Evolutionary conservation across 805 yeast genomes (phyloP), one percentile per base, ranked within the genome.

Genomic region (Hanseniaspora vineae): DNA sequence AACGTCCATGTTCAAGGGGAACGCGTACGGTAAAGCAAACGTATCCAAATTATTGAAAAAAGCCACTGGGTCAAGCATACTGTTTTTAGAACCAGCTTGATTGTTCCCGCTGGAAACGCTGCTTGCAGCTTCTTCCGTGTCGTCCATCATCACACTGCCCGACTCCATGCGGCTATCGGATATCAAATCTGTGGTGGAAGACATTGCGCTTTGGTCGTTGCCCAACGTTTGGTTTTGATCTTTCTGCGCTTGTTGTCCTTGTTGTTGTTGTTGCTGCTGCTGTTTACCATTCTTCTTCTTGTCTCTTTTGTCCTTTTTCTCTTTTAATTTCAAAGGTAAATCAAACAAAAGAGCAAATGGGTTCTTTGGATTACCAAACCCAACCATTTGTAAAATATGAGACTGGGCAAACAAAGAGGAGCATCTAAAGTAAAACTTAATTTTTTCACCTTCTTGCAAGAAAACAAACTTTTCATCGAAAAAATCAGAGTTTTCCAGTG

Each of bases 331-430:
- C 56, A 80, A 84, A 0, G 89, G 82, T 19, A 84, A 66, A 49
- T 76, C 80, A 62, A 84, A 84, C 13, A 84, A 59, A 55, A 80
- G 76, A 6, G 90, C 87, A 65, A 84, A 83, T 17, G 90, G 88
- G 57, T 81, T 84, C 42, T 71, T 69, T 5, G 84, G 73, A 58
- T 81, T 83, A 33, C 92, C 94, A 62, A 84, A 80, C 1, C 92
- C 92, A 43, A 81, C 75, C 46, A 84, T 59, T 65, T 84, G 90
- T 55, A 78, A 74, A 46, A 84, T 77, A 56, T 84, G 84, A 29
- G 88, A 78, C 44, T 83, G 69, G 2, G 92, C 90, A 68, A 84
- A 82, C 37, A 79, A 72, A 2, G 88, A 75, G 1, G 86, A 80
- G 58, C 83, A 81, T 55, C 82, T 81, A 57, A 80, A 81, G 84